A percentile compares a stretch with the other conserved stretches of the same genome.
phyloP scores from a whole-genome alignment of 1,284 basidiomycete species.

The Tetrapyrgos nigripes region DNA sequence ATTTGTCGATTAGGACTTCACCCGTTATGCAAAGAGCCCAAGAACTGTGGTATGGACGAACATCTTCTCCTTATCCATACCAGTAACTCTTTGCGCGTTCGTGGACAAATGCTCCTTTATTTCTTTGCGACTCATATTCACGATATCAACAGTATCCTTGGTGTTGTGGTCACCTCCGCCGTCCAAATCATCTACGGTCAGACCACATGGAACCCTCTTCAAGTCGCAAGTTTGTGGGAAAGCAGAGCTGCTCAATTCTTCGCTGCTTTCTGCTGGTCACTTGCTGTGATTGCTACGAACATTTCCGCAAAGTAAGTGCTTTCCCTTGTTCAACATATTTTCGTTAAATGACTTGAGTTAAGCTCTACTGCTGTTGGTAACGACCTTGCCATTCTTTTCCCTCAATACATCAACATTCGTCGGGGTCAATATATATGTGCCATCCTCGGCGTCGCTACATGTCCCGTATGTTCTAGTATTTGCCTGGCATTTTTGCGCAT shows the following conservation, averaged over 20 bases:
- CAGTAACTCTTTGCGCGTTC: slow-evolving; percentile 28
- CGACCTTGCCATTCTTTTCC: slow-evolving; percentile 22
- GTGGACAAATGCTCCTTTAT: background rate
- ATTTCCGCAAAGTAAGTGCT: slow-evolving; percentile 57
- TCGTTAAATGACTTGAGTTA: background rate
- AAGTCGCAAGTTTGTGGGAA: slow-evolving; percentile 61
- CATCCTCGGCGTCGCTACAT: slow-evolving; percentile 54
- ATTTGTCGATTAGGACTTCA: slow-evolving; percentile 21
- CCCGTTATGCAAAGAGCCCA: slow-evolving; percentile 27
- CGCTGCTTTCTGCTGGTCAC: slow-evolving; percentile 58
- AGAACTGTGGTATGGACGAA: slow-evolving; percentile 28
- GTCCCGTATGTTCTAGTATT: slow-evolving; percentile 48
- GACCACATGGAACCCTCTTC: slow-evolving; percentile 54
- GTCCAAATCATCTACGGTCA: slow-evolving; percentile 48
- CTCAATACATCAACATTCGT: slow-evolving; percentile 65
- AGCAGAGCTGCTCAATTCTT: slow-evolving; percentile 76
- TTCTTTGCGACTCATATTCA: background rate
- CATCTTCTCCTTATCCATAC: slow-evolving; percentile 26
- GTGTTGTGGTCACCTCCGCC: slow-evolving; percentile 24
- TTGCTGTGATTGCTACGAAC: slow-evolving; percentile 69
- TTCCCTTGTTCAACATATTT: background rate
- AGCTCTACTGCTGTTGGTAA: slow-evolving; percentile 29
- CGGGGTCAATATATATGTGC: slow-evolving; percentile 54
- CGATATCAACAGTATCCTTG: slow-evolving; percentile 23
- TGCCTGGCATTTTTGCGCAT: slow-evolving; percentile 42